Base-by-base conservation (phyloP, 2,329 filamentous ascomycete genomes). In the Colletotrichum sp. region DNA sequence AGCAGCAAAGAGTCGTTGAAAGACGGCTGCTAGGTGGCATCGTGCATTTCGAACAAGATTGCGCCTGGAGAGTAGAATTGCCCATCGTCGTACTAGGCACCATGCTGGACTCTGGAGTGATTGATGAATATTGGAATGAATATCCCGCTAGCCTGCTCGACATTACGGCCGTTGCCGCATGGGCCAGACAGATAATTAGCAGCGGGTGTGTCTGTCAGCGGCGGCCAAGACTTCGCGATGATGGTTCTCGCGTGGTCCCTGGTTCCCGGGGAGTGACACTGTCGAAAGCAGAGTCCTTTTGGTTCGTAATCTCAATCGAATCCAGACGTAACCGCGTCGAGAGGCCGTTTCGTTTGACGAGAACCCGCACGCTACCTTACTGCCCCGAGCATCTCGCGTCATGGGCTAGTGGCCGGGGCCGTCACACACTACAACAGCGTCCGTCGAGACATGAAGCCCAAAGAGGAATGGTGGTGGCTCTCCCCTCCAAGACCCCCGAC, bases 381-480 rank as follows among this genome's bases (percentile, higher is more conserved):
- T 34, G 52, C 57, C 69, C 30, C 59, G 44, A 67, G 69, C 34
- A 72, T 72, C 55, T 55, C 67, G n/a, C 66, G 39, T 67, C 62
- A 28, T 36, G 34, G 72, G 49, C 28, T 30, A 21, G 26, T 26
- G 21, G 62, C 72, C 28, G 62, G 52, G 28, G 66, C 13, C 71
- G 44, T 30, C 55, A 24, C 57, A 72, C 70, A 55, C 34, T 72
- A 28, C 44, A 76, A 39, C 32, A 59, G 28, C 39, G 68, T 69
- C 57, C 59, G 65, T 78, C 69, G 78, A 79, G 64, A 71, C 77
- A 76, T 75, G 57, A 34, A 24, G 44, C 78, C 66, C 68, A 67
- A 77, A 76, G 8, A 34, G 74, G 78, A 60, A 52, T 73, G 67
- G 72, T 66, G 49, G 71, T 78, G 77, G 79, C 77, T 76, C 74